A percentile compares a stretch with the other conserved stretches of the same genome.
Evolutionary conservation across 345 rosid genomes (phyloP).

Genomic region (Eucalyptus coolabah): DNA sequence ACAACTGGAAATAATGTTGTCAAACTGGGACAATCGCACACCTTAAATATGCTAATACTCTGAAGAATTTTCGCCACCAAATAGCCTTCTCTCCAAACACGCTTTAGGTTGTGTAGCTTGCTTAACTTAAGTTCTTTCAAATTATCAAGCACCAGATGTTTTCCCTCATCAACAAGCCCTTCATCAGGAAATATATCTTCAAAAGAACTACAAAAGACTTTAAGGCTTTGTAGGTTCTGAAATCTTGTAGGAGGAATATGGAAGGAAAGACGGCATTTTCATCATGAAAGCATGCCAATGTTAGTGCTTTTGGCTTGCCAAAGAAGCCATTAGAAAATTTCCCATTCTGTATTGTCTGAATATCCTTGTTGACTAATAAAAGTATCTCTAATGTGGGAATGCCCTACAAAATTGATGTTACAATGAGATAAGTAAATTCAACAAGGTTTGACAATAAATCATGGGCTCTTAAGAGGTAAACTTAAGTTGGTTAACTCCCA

Average conservation of each 20-base stretch:
- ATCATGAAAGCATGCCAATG: neutral
- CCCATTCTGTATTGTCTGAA: neutral
- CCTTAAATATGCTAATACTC: too few species aligned
- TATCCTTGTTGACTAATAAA: neutral
- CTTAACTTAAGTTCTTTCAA: too few species aligned
- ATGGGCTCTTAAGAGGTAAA: rapidly evolving
- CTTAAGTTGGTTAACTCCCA: neutral
- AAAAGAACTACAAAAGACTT: too few species aligned
- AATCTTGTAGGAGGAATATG: neutral
- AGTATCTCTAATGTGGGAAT: neutral
- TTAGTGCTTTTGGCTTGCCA: neutral
- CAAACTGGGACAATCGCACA: too few species aligned
- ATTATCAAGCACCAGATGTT: too few species aligned
- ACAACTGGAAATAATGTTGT: too few species aligned
- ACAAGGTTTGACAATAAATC: neutral
- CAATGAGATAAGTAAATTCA: neutral
- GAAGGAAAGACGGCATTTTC: neutral
- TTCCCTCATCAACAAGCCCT: too few species aligned
- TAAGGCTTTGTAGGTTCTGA: too few species aligned
- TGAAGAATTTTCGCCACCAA: too few species aligned
- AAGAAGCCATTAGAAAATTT: neutral
- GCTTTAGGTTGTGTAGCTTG: too few species aligned
- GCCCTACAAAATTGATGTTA: neutral
- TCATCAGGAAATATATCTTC: too few species aligned
- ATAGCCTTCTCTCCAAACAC: too few species aligned